phyloP scores from a whole-genome alignment of 371 early-diverging fungal species.

The Rhizopus microsporus region DNA sequence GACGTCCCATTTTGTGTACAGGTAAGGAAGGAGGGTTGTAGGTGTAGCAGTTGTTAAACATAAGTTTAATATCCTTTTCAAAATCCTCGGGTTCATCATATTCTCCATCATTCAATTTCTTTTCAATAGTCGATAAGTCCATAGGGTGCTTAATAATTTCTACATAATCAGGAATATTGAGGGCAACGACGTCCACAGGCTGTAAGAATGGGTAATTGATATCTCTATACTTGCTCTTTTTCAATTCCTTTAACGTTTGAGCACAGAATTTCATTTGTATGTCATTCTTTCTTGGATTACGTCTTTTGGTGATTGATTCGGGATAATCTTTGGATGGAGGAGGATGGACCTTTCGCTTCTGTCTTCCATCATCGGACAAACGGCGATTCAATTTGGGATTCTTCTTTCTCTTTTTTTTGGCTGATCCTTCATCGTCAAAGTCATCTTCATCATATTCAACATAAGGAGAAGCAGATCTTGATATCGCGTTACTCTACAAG shows the following conservation, averaged over 20 bases:
- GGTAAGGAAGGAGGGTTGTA: slow-evolving; percentile 93
- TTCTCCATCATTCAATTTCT: slow-evolving; percentile 76
- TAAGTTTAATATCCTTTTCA: slow-evolving; percentile 82
- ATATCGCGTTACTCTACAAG: slow-evolving; percentile 6
- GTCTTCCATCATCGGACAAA: slow-evolving; percentile 57
- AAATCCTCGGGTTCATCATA: slow-evolving; percentile 80
- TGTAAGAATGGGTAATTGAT: slow-evolving; percentile 80
- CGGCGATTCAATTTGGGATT: slow-evolving; percentile 17
- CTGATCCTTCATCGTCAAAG: slow-evolving; percentile 10
- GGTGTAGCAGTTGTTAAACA: slow-evolving; percentile 91
- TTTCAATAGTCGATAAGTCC: slow-evolving; percentile 94
- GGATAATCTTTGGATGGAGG: slow-evolving; percentile 63
- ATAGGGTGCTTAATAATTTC: slow-evolving; percentile 96
- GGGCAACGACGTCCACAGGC: slow-evolving; percentile 92
- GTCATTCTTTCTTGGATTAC: slow-evolving; percentile 60
- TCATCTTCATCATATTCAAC: slow-evolving; percentile 21
- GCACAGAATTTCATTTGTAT: slow-evolving; percentile 72
- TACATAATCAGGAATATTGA: slow-evolving; percentile 94
- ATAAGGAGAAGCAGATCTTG: slow-evolving; percentile 23
- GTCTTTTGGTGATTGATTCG: slow-evolving; percentile 42
- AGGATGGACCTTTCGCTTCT: slow-evolving; percentile 74
- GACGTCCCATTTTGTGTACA: slow-evolving; percentile 83
- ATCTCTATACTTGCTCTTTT: slow-evolving; percentile 71
- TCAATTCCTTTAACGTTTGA: slow-evolving; percentile 73
- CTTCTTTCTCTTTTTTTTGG: slow-evolving; percentile 17